Evolutionary conservation across 495 filamentous ascomycete species (phyloP).

Genomic region (Pyrenopolyporus hunteri): DNA sequence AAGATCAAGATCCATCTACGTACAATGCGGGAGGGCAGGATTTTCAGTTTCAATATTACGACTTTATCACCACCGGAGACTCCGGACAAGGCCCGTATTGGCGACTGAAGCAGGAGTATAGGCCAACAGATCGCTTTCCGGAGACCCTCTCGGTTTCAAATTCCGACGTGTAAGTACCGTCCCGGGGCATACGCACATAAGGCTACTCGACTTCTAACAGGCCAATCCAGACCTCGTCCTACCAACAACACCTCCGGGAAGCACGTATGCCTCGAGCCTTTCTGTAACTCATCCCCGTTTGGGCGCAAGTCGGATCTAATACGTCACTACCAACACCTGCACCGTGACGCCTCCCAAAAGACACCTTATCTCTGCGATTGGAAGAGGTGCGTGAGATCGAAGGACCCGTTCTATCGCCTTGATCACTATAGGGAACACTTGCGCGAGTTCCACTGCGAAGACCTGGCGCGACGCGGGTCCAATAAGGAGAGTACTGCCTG

Average conservation of each 20-base stretch:
- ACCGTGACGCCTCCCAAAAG: constrained; percentile 45
- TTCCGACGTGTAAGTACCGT: constrained; percentile 24
- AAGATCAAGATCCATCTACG: constrained; percentile 5
- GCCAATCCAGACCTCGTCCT: constrained; percentile 18
- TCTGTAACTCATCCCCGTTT: constrained; percentile 47
- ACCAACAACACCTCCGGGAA: constrained; percentile 10
- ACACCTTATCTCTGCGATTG: constrained; percentile 51
- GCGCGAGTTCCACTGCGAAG: constrained; percentile 57
- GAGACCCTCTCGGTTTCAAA: neutral
- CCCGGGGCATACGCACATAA: neutral
- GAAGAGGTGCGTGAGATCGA: constrained; percentile 45
- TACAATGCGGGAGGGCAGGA: constrained; percentile 5
- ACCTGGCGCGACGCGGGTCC: constrained; percentile 46
- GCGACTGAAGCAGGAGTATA: constrained; percentile 22
- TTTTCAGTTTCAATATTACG: constrained; percentile 20
- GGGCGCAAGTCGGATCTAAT: constrained; percentile 55
- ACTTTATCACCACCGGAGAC: constrained; percentile 26
- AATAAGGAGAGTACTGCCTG: constrained; percentile 25
- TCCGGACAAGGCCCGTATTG: constrained; percentile 29
- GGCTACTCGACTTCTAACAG: constrained; percentile 8
- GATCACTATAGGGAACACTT: constrained; percentile 59
- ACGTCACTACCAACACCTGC: constrained; percentile 51
- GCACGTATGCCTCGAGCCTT: constrained; percentile 38
- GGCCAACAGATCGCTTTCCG: constrained; percentile 12
- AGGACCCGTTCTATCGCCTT: constrained; percentile 47